phyloP scores from a whole-genome alignment of 2,329 filamentous ascomycete genomes.

The Cadophora luteo-olivacea region DNA sequence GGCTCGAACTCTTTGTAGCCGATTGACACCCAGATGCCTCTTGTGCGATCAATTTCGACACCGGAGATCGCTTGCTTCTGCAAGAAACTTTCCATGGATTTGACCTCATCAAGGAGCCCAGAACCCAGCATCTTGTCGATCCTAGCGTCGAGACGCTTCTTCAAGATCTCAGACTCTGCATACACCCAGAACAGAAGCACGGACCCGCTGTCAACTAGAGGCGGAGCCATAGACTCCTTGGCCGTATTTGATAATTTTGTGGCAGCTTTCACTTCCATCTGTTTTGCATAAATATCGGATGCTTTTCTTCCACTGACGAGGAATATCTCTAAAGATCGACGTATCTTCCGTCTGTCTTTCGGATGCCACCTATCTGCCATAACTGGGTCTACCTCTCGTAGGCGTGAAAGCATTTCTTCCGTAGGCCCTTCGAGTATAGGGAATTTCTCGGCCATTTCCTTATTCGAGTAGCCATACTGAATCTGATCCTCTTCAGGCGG shows the following conservation, averaged over 20 bases:
- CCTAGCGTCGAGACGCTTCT: constrained; percentile 73
- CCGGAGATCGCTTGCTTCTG: constrained; percentile 54
- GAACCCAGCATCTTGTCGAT: constrained; percentile 83
- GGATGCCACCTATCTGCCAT: constrained; percentile 96
- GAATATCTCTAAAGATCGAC: constrained; percentile 88
- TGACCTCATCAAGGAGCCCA: constrained; percentile 69
- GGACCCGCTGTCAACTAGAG: constrained; percentile 37
- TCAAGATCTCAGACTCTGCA: constrained; percentile 71
- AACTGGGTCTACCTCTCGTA: constrained; percentile 81
- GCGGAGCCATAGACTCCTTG: not conserved
- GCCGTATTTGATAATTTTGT: constrained; percentile 34
- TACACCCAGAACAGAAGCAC: constrained; percentile 83
- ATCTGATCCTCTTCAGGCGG: constrained; percentile 40
- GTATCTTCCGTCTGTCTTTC: constrained; percentile 88
- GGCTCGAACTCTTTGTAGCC: constrained; percentile 90
- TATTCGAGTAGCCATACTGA: constrained; percentile 40
- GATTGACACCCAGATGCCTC: constrained; percentile 96
- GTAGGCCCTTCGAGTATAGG: constrained; percentile 77
- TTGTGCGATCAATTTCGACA: constrained; percentile 69
- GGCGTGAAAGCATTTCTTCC: constrained; percentile 72
- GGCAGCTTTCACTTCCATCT: constrained; percentile 56
- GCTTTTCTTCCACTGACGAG: constrained; percentile 81
- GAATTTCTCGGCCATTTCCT: constrained; percentile 55
- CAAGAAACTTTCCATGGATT: constrained; percentile 57
- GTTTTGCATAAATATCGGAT: constrained; percentile 86